Evolutionary conservation across 352 stramenopile species (phyloP).

Genomic region (Phytophthora fragariaefolia): DNA sequence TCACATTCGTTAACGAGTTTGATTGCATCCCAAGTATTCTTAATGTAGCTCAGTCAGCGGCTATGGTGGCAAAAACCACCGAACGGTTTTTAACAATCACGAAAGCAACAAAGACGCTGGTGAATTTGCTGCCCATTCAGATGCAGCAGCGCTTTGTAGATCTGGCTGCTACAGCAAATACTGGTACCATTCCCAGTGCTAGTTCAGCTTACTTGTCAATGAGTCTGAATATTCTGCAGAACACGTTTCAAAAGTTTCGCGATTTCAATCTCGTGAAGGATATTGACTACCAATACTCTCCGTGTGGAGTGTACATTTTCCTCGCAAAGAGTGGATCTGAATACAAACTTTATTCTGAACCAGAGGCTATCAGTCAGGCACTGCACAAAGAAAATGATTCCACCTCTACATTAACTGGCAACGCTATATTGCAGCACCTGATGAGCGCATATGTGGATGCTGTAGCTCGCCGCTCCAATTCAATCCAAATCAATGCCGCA

Average conservation of each 20-base stretch:
- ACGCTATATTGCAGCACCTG: constrained; percentile 82
- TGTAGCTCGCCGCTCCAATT: constrained; percentile 73
- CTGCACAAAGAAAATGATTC: constrained; percentile 61
- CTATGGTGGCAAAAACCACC: constrained; percentile 81
- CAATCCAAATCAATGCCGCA: constrained; percentile 79
- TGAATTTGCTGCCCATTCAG: constrained; percentile 72
- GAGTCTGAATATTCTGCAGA: constrained; percentile 83
- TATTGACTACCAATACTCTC: constrained; percentile 77
- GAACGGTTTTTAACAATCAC: constrained; percentile 82
- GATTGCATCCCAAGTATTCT: constrained; percentile 88
- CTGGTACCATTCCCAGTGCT: constrained; percentile 37
- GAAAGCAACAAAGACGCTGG: constrained; percentile 77
- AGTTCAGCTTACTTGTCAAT: constrained; percentile 82
- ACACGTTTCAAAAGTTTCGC: constrained; percentile 82
- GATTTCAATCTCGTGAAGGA: constrained; percentile 81
- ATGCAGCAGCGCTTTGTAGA: constrained; percentile 76
- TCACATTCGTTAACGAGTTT: constrained; percentile 88
- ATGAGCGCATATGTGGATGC: constrained; percentile 85
- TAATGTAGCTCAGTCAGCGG: constrained; percentile 79
- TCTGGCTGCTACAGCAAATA: constrained; percentile 39
- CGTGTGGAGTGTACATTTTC: constrained; percentile 82
- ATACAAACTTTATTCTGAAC: constrained; percentile 61
- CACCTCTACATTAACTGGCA: constrained; percentile 63
- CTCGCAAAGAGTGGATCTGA: constrained; percentile 63
- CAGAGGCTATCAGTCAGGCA: constrained; percentile 41